Evolutionary conservation across 2,329 filamentous ascomycete genomes (phyloP).

Genomic region (Lecanicillium sp.): DNA sequence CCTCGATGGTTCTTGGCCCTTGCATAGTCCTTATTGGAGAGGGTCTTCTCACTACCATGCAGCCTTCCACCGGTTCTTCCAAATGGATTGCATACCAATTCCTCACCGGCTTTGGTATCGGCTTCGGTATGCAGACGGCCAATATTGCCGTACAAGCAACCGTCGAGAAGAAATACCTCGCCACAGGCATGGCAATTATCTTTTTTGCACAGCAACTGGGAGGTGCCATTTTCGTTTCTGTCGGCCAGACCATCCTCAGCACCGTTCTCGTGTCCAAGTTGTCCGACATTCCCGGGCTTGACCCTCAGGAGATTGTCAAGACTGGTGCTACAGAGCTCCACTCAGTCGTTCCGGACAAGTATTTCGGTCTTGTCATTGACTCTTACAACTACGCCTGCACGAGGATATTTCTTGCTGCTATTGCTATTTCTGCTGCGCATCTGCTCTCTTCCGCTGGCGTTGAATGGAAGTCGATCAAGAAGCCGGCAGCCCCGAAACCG

Average conservation of each 20-base stretch:
- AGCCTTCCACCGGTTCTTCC: slow-evolving; percentile 32
- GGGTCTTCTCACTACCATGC: slow-evolving; percentile 50
- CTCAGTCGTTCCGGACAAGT: slow-evolving; percentile 38
- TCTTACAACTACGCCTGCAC: slow-evolving; percentile 60
- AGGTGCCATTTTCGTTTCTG: slow-evolving; percentile 48
- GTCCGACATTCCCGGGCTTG: slow-evolving; percentile 31
- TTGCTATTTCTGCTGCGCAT: slow-evolving; percentile 46
- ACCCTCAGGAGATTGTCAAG: slow-evolving; percentile 32
- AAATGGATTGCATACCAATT: slow-evolving; percentile 55
- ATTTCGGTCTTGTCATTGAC: slow-evolving; percentile 42
- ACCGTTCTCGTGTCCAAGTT: slow-evolving; percentile 33
- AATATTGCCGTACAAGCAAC: slow-evolving; percentile 49
- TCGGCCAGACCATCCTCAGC: slow-evolving; percentile 46
- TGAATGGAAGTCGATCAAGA: slow-evolving; percentile 63
- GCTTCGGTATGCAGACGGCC: slow-evolving; percentile 49
- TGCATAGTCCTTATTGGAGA: slow-evolving; percentile 42
- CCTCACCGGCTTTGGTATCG: slow-evolving; percentile 49
- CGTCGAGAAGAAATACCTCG: slow-evolving; percentile 41
- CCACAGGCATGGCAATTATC: slow-evolving; percentile 45
- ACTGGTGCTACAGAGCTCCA: slow-evolving; percentile 54
- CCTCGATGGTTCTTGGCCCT: slow-evolving; percentile 44
- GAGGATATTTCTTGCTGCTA: slow-evolving; percentile 52
- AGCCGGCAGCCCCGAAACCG: slow-evolving; percentile 17
- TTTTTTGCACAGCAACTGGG: slow-evolving; percentile 53
- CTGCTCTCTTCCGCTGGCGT: slow-evolving; percentile 51